Evolutionary conservation across 768 basidiomycete genomes (phyloP), one percentile per base, ranked within the genome.

Genomic region (Amanita inopinata): DNA sequence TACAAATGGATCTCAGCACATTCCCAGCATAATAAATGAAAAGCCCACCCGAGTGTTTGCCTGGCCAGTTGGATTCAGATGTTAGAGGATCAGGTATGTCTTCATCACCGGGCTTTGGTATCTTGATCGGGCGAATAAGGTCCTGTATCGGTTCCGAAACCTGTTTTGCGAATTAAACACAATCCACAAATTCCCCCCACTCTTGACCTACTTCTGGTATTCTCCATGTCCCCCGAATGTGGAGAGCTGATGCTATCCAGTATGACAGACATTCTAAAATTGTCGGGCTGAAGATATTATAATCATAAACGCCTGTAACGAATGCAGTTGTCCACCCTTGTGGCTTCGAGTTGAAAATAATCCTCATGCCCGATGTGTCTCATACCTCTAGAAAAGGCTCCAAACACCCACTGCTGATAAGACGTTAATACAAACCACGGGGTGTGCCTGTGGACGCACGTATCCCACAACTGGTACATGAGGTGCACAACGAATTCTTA

Each of bases 341-440:
- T 44, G 9, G 20, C 20, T 17, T 9, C 20, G 20, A 19, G n/a
- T 25, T n/a, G 17, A 25, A 18, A 36, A 28, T 15, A 40, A n/a
- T 49, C 14, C 6, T 1, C 15, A 24, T 40, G 25, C 25, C 18
- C 11, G 31, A 41, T 24, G 11, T n/a, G 4, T 19, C 28, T 33
- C 47, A 38, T 54, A 76, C 78, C 73, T 52, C 58, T 55, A n/a
- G 76, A 74, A 52, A 79, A 80, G 15, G 61, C 67, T 3, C 78
- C 78, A 50, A 80, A 80, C 4, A 71, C 61, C 78, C 78, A 80
- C 11, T 73, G 66, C 34, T 70, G 65, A 51, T 78, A 80, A 3
- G 72, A 73, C 4, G 77, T 78, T 39, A 80, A 51, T 11, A 78
- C 67, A 40, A 80, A 80, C 65, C 71, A 76, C 20, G 63, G 71